Evolutionary conservation across 352 stramenopile genomes (phyloP).

Genomic region (Globisporangium carolinianum): DNA sequence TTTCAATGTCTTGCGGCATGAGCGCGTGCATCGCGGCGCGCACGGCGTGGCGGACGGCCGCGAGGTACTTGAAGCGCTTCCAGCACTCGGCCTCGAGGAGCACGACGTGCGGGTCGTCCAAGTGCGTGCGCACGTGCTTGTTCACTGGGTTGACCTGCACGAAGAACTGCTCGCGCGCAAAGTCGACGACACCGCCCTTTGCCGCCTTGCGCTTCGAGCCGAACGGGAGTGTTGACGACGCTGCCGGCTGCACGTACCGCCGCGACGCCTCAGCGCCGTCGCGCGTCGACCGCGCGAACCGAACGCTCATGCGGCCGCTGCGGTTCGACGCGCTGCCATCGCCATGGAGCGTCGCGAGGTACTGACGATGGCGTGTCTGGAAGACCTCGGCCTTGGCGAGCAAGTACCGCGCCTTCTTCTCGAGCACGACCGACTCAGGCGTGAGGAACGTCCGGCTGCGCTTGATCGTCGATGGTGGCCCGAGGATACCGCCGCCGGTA

Average conservation of each 20-base stretch:
- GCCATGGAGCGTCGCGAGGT: background rate
- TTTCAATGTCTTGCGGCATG: conserved; percentile 7
- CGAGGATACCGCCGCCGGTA: too few species aligned
- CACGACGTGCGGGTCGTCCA: conserved; percentile 32
- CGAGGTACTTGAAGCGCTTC: conserved; percentile 34
- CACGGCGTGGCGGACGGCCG: conserved; percentile 22
- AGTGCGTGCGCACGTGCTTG: conserved; percentile 30
- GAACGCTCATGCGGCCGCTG: conserved; percentile 4
- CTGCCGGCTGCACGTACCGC: background rate
- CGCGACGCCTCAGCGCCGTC: background rate
- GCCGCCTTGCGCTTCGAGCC: conserved; percentile 14
- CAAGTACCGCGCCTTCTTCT: conserved; percentile 62
- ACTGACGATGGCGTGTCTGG: conserved; percentile 20
- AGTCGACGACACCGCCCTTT: conserved; percentile 11
- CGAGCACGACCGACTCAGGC: conserved; percentile 35
- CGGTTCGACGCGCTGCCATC: background rate
- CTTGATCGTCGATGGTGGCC: background rate
- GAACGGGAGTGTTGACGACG: background rate
- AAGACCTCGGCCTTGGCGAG: conserved; percentile 38
- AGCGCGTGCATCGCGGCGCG: conserved; percentile 30
- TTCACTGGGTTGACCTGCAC: conserved; percentile 49
- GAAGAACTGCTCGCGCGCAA: conserved; percentile 38
- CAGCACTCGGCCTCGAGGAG: conserved; percentile 49
- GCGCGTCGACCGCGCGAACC: background rate
- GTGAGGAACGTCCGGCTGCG: conserved; percentile 17